Evolutionary conservation across 1,139 yeast genomes (phyloP), one percentile per base, ranked within the genome.

Genomic region (Pneumocystis canis): DNA sequence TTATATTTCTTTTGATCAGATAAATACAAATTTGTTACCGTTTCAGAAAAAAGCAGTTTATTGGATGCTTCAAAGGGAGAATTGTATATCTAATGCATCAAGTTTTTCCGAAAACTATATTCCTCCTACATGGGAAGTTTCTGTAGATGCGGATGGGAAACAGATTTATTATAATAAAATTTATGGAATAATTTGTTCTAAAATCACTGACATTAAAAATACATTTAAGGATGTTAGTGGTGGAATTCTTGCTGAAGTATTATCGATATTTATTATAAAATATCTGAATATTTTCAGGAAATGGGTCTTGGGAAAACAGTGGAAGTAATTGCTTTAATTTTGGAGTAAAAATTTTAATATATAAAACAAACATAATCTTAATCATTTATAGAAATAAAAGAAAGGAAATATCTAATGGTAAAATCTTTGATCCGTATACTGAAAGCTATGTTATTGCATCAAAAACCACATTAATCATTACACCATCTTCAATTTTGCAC

Each of bases 271-370:
- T 14, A 39, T 35, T 57, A 20, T 57, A 18, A 56, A 57, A 18
- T 57, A 25, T 14, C 30, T 47, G 3, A 47, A 39, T 35, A 57
- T 57, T 39, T 54, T 35, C 16, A 90, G 71, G 97, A 92, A 73
- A 92, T 92, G 98, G 97, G 98, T 0, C 78, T 92, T 4, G 98
- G 98, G 0, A 92, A 92, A 71, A 90, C 97, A 0, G 84, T 92
- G 1, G 98, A 92, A 71, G 77, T 89, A 6, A 77, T 89, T 1
- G 78, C 95, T 0, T 74, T 89, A 41, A 74, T 85, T 0, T 71
- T 84, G 2, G 30, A 57, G 41, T 39, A 57, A 20, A 30, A 30
- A 28, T 11, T 70, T 84, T 63, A 85, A 90, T 71, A 88, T 25
- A 79, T 80, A 0, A 61, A 66, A 0, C n/a, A n/a, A n/a, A n/a